A percentile compares a stretch with the other conserved stretches of the same genome.
These are phyloP conservation scores for Fusarium tjaetaba DNA, from an alignment of 2,329 filamentous ascomycete species.

Conservation along the genomic window DNA sequence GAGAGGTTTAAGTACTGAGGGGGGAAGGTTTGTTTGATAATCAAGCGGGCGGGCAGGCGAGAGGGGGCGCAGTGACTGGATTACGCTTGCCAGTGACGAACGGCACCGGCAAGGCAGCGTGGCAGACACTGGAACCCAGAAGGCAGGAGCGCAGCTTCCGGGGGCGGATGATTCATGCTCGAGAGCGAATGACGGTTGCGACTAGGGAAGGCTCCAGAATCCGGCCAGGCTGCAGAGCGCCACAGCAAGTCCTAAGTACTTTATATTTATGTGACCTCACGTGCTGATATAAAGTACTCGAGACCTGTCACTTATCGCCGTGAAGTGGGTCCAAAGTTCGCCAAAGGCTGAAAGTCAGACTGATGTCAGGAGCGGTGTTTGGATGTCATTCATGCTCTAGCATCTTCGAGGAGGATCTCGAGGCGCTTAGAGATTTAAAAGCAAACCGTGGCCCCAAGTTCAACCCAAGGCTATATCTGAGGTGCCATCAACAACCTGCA, in stretches of 20 bases:
- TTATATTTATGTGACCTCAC: background rate
- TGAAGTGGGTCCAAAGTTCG: constrained; percentile 21
- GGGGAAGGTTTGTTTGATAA: constrained; percentile 38
- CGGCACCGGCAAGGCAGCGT: constrained; percentile 24
- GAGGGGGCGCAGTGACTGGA: constrained; percentile 41
- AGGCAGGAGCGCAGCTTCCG: constrained; percentile 39
- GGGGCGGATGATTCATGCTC: constrained; percentile 50
- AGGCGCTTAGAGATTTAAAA: constrained; percentile 6
- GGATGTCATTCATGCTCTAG: background rate
- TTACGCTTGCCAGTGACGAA: constrained; percentile 42
- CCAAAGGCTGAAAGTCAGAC: constrained; percentile 10
- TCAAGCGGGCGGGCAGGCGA: constrained; percentile 32
- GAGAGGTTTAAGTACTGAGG: constrained; percentile 47
- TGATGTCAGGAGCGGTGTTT: constrained; percentile 28
- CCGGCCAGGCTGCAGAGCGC: constrained; percentile 37
- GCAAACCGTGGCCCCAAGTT: background rate
- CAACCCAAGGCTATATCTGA: background rate
- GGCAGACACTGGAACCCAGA: constrained; percentile 3
- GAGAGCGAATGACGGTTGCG: constrained; percentile 43
- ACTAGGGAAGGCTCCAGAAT: constrained; percentile 54
- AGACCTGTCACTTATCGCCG: constrained; percentile 23
- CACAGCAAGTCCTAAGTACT: constrained; percentile 40
- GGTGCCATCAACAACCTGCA: background rate
- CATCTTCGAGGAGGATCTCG: constrained; percentile 25
- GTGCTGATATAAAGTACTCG: constrained; percentile 25